These are phyloP conservation scores for Alloascoidea hylecoeti DNA, from an alignment of 805 yeast species.

Conservation along the genomic window DNA sequence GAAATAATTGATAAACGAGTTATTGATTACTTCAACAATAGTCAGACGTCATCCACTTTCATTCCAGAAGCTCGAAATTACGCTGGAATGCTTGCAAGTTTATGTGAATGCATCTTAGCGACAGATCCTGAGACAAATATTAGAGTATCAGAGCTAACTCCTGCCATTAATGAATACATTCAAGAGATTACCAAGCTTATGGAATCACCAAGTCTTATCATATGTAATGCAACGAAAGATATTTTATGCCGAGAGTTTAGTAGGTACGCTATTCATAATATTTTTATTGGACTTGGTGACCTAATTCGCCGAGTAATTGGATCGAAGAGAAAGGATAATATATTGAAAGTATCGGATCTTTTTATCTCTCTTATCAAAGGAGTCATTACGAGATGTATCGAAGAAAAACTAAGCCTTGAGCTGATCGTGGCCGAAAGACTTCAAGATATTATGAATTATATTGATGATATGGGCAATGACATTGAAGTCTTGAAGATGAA, in stretches of 20 bases:
- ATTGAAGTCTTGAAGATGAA: slow-evolving; percentile 7
- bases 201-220: slow-evolving; percentile 29
- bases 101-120: too few relatives aligned
- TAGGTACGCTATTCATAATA: slow-evolving; percentile 35
- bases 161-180: slow-evolving; percentile 23
- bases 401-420: too few relatives aligned
- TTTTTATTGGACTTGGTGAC: slow-evolving; percentile 30
- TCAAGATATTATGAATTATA: background rate
- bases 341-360: slow-evolving; percentile 2
- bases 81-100: slow-evolving; percentile 60
- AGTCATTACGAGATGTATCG: slow-evolving; percentile 8
- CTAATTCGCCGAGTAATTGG: too few relatives aligned
- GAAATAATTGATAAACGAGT: slow-evolving; percentile 30
- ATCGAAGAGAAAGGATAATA: too few relatives aligned
- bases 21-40: too few relatives aligned
- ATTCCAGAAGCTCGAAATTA: slow-evolving; percentile 49
- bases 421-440: too few relatives aligned
- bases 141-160: too few relatives aligned
- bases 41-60: too few relatives aligned
- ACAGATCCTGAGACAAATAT: too few relatives aligned
- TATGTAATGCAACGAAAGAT: slow-evolving; percentile 61
- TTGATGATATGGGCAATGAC: background rate
- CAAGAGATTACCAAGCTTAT: slow-evolving; percentile 17
- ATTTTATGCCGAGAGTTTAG: slow-evolving; percentile 54
- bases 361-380: slow-evolving; percentile 8